These are phyloP conservation scores for Kondoa subrosea DNA, from an alignment of 768 basidiomycete species.

Conservation along the genomic window DNA sequence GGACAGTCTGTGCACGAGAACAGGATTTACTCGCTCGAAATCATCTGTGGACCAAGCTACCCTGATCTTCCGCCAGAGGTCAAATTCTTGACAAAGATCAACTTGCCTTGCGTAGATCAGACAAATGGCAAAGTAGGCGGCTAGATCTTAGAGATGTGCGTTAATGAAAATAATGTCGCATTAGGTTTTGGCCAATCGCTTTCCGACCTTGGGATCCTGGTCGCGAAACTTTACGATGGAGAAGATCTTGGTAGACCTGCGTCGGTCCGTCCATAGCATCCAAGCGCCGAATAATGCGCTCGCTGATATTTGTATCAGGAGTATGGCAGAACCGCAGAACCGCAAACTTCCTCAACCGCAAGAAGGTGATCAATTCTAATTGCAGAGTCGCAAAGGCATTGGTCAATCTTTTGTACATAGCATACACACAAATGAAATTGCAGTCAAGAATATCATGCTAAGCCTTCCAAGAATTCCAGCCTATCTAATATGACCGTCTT, in stretches of 20 bases:
- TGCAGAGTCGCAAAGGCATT: not conserved
- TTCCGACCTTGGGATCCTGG: conserved; percentile 63
- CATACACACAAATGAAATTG: not conserved
- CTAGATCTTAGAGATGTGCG: too few species aligned
- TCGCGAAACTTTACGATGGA: conserved; percentile 61
- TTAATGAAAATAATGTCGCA: too few species aligned
- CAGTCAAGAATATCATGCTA: conserved; percentile 14
- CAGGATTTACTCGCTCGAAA: conserved; percentile 88
- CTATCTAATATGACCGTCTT: conserved; percentile 86
- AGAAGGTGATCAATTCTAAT: conserved; percentile 45
- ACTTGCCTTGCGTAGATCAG: conserved; percentile 76
- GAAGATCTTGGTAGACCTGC: conserved; percentile 75
- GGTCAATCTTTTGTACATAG: not conserved
- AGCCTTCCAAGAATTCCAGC: conserved; percentile 79
- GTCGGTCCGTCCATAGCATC: conserved; percentile 41
- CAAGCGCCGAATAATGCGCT: not conserved
- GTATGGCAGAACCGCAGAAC: conserved; percentile 84
- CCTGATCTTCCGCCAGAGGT: conserved; percentile 63
- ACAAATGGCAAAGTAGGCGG: conserved; percentile 43
- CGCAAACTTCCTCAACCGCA: conserved; percentile 87
- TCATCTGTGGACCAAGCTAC: conserved; percentile 59
- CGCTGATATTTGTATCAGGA: conserved; percentile 40
- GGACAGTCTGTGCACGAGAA: conserved; percentile 89
- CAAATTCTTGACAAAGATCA: conserved; percentile 73
- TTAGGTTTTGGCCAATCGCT: conserved; percentile 52